Evolutionary conservation across 768 basidiomycete species (phyloP), one percentile per base, ranked within the genome.

Genomic region (Lentinula lateritia): DNA sequence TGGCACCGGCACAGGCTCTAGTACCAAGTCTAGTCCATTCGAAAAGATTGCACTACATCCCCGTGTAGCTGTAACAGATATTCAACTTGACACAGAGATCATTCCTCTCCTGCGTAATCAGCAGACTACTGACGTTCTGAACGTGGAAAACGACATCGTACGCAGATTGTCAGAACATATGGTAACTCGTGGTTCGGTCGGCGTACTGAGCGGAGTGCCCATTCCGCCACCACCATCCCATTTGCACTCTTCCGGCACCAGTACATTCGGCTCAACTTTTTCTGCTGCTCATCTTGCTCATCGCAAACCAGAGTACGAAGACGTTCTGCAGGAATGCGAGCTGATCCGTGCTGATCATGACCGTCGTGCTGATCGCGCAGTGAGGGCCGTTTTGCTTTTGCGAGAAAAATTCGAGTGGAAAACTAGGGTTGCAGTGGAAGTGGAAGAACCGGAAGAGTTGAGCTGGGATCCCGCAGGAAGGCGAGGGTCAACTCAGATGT

Each of bases 341-440:
- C 81, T 85, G 63, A 86, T 93, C 45, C 78, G 84, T 20, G 75
- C 75, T 8, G 89, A 85, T 23, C 92, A 94, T 65, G 92, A 94
- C 71, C 77, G 75, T 50, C 81, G 90, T 5, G 88, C 88, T 2
- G 90, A 92, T 62, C 79, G 92, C 10, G 92, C 91, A 0, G 80
- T 88, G n/a, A 78, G 87, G 46, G 92, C 92, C 0, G 91, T 94
- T 9, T 79, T 78, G 42, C 87, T 93, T 82, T 75, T 93, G 7
- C 75, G 82, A 61, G 92, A 93, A 60, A 88, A 84, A 71, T 93
- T 87, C 69, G 90, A 93, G 52, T 92, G 90, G 88, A 87, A 86
- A 70, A 83, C 85, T 65, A 79, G 92, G n/a, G 88, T 93, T 20
- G 85, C 84, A 63, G 90, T 92, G 12, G 86, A 88, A 67, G 83